Evolutionary conservation across 2,329 filamentous ascomycete genomes (phyloP).

Genomic region (Byssochlamys sp.): DNA sequence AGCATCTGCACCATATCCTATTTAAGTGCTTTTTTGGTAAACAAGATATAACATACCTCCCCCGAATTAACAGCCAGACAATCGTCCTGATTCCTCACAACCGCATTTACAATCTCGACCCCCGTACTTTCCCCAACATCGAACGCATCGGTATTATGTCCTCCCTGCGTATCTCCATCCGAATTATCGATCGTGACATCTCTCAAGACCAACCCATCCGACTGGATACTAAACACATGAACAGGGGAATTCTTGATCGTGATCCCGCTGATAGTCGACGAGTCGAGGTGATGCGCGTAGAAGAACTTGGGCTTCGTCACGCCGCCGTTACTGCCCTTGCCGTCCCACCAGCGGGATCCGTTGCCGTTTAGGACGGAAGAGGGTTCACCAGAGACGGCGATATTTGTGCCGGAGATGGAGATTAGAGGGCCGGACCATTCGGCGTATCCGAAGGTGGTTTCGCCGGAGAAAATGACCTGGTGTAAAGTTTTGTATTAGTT

Average conservation of each 20-base stretch:
- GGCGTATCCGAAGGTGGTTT: constrained; percentile 57
- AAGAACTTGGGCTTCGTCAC: constrained; percentile 58
- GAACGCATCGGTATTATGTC: constrained; percentile 53
- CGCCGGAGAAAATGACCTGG: constrained; percentile 53
- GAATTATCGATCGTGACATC: constrained; percentile 50
- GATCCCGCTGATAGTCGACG: constrained; percentile 21
- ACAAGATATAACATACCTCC: constrained; percentile 9
- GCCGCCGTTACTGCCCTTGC: constrained; percentile 50
- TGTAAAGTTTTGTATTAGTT: neutral
- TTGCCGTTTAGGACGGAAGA: constrained; percentile 49
- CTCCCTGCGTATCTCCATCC: constrained; percentile 40
- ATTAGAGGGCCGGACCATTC: constrained; percentile 58
- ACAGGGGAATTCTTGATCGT: constrained; percentile 27
- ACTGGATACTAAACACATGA: constrained; percentile 28
- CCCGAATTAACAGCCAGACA: constrained; percentile 51
- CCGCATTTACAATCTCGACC: constrained; percentile 44
- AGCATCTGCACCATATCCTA: neutral
- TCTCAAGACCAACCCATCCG: constrained; percentile 43
- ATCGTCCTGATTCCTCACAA: constrained; percentile 53
- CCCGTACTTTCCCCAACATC: constrained; percentile 44
- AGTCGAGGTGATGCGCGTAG: constrained; percentile 30
- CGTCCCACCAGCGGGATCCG: constrained; percentile 53
- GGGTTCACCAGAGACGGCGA: constrained; percentile 45
- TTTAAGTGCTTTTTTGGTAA: neutral
- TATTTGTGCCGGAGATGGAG: constrained; percentile 48